Evolutionary conservation across 2,329 filamentous ascomycete genomes (phyloP).

Genomic region (Colletotrichum sojae): DNA sequence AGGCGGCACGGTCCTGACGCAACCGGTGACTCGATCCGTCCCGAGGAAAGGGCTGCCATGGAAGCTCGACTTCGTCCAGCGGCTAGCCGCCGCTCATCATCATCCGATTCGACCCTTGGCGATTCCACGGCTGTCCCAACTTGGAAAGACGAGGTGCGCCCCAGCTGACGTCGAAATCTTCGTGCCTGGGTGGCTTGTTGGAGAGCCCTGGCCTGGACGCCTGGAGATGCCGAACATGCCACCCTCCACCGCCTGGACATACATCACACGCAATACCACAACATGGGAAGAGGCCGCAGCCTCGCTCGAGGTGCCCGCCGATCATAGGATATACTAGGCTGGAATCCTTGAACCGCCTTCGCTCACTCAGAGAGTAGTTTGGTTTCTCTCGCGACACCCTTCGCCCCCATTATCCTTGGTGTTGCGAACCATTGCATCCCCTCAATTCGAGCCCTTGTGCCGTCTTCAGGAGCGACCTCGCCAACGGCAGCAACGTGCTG

Average conservation of each 20-base stretch:
- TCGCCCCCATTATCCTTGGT: background rate
- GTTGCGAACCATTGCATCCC: background rate
- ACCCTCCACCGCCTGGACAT: background rate
- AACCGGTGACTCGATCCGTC: slow-evolving; percentile 30
- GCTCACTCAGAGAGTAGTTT: background rate
- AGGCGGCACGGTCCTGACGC: slow-evolving; percentile 26
- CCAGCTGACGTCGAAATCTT: slow-evolving; percentile 1
- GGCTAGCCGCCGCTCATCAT: slow-evolving; percentile 21
- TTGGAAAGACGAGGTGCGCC: slow-evolving; percentile 1
- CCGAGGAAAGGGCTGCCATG: slow-evolving; percentile 20
- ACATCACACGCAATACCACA: background rate
- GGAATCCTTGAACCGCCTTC: background rate
- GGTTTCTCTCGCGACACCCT: background rate
- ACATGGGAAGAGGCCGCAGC: slow-evolving; percentile 1
- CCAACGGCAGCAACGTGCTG: background rate
- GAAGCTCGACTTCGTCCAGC: slow-evolving; percentile 12
- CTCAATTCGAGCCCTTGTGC: background rate
- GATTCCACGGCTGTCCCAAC: slow-evolving; percentile 11
- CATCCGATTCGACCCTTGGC: slow-evolving; percentile 25
- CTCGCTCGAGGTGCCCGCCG: slow-evolving; percentile 3
- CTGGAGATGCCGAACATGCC: background rate
- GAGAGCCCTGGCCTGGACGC: background rate
- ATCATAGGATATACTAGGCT: background rate
- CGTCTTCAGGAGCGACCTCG: background rate
- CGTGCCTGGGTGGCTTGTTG: slow-evolving; percentile 5